These are phyloP conservation scores for Crassisporium funariophilum DNA, from an alignment of 768 basidiomycete species.

Conservation along the genomic window DNA sequence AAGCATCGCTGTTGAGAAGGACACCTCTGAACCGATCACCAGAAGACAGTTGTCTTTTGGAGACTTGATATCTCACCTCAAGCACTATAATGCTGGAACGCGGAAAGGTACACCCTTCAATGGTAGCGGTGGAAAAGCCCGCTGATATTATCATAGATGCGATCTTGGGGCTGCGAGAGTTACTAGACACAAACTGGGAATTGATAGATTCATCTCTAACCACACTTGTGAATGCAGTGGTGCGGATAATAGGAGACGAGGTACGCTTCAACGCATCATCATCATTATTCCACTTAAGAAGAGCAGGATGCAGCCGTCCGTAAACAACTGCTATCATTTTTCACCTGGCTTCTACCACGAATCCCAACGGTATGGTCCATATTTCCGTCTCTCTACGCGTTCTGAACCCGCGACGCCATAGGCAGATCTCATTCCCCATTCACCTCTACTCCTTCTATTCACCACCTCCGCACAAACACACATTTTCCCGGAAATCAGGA, in stretches of 20 bases:
- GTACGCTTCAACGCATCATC: conserved; percentile 40
- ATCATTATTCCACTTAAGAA: conserved; percentile 8
- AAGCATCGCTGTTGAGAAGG: conserved; percentile 64
- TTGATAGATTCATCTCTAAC: conserved; percentile 56
- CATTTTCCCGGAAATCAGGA: conserved; percentile 92
- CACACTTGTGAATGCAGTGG: conserved; percentile 57
- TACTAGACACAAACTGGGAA: conserved; percentile 63
- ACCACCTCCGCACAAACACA: conserved; percentile 90
- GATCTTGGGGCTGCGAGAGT: conserved; percentile 68
- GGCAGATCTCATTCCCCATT: conserved; percentile 75
- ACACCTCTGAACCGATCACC: conserved; percentile 65
- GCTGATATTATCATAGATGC: conserved; percentile 53
- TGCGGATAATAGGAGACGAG: conserved; percentile 81
- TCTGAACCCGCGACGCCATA: conserved; percentile 28
- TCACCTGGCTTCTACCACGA: conserved; percentile 71
- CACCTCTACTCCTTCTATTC: conserved; percentile 77
- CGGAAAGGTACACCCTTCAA: conserved; percentile 60
- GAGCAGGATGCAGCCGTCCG: conserved; percentile 78
- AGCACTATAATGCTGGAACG: conserved; percentile 80
- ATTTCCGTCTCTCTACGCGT: conserved; percentile 1
- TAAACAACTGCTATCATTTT: conserved; percentile 66
- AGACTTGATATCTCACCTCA: conserved; percentile 76
- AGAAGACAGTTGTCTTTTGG: conserved; percentile 72
- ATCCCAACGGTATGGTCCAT: conserved; percentile 52
- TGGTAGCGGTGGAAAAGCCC: not conserved